Evolutionary conservation across 306 rosid species (phyloP).

Genomic region (Elaeagnus macrophylla): DNA sequence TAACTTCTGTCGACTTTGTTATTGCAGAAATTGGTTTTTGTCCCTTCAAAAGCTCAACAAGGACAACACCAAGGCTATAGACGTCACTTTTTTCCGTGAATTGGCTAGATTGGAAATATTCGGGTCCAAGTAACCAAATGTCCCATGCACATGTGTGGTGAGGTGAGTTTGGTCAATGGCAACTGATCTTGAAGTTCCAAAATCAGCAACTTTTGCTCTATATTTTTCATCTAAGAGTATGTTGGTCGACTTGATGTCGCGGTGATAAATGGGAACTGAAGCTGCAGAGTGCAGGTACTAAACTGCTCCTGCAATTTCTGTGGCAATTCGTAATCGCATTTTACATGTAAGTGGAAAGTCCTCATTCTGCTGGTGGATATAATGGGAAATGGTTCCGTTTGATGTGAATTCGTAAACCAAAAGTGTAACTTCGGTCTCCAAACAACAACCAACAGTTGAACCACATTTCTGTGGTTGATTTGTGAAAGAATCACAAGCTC

Average conservation of each 20-base stretch:
- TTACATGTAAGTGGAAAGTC: constrained; percentile 6
- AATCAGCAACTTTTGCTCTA: constrained; percentile 15
- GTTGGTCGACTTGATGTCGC: constrained; percentile 19
- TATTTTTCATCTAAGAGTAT: constrained; percentile 11
- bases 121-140: constrained; percentile 17
- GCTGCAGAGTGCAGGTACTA: constrained; percentile 13
- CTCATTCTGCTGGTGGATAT: background rate
- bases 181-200: constrained; percentile 13
- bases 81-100: constrained; percentile 17
- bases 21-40: constrained; percentile 5
- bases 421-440: constrained; percentile 12
- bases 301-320: constrained; percentile 12
- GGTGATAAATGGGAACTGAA: constrained; percentile 12
- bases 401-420: constrained; percentile 11
- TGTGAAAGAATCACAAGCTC: constrained; percentile 16
- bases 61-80: constrained; percentile 11
- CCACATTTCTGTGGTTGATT: constrained; percentile 12
- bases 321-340: constrained; percentile 7
- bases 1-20: background rate
- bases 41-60: constrained; percentile 13
- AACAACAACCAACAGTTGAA: constrained; percentile 11
- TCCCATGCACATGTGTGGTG: constrained; percentile 8
- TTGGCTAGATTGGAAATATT: constrained; percentile 10
- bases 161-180: constrained; percentile 9
- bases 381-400: constrained; percentile 3